Base-by-base conservation (phyloP, 2,329 filamentous ascomycete genomes). In the Annulohypoxylon truncatum region DNA sequence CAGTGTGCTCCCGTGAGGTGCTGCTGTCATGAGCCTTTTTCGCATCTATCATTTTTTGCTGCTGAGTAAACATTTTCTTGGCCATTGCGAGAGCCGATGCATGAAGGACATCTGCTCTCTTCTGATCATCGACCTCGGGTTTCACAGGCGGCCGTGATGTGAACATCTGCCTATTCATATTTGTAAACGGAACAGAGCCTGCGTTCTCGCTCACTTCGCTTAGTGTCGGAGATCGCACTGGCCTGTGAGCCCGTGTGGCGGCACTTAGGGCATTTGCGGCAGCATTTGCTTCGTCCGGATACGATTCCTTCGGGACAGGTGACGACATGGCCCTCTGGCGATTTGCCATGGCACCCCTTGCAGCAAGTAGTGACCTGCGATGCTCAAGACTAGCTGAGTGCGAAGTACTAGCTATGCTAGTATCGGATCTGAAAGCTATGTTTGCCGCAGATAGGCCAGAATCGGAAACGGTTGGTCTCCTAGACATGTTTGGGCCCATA, bases 1-100 rank as follows among this genome's bases (percentile, higher is more conserved):
- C 73, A 54, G 66, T 71, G 57, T 79, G 71, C n/a, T 74, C 72
- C 53, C 75, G 69, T 18, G 76, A 66, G 6, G 77, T 52, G 7
- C 70, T 64, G 18, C 75, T 76, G 12, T 72, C 76, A 9, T 83
- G 77, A 1, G 74, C 74, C 55, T 81, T 81, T 68, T 80, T 82
- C 28, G 82, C 79, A 66, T 89, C 85, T 1, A 86, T 82, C 65
- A 84, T 85, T 66, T 85, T 87, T 67, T 92, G 88, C 71, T 93
- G 90, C 31, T 87, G 82, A 9, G 83, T 87, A 75, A 94, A 97
- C 89, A 97, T 95, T 71, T 91, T 88, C 78, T 90, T 92, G 5
- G 94, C 94, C 93, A 97, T 97, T 9, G 92, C 92, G 2, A 97
- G 83, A 2, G 94, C 93, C 18, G 93, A 95, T 28, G 93, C 92